Conservation (phyloP, 331 rosid species). For the Rosa hybrid region DNA sequence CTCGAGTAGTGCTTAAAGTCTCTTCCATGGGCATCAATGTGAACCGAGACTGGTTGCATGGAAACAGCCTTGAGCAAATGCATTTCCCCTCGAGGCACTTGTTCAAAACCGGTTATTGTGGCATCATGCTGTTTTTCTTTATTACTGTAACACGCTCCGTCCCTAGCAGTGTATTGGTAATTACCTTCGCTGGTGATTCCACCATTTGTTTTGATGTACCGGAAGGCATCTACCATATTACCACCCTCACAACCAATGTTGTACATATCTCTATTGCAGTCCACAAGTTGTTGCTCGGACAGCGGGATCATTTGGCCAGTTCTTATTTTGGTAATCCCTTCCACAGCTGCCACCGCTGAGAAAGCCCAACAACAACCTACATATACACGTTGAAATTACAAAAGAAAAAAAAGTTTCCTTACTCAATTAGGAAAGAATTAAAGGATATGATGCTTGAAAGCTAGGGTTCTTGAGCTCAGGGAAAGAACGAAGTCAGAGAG, state of each 20-base stretch:
- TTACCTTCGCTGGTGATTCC: neutral
- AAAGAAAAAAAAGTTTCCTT: neutral
- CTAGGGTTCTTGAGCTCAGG: too few relatives aligned
- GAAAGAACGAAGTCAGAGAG: too few relatives aligned
- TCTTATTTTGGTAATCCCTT: neutral
- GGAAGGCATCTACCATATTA: neutral
- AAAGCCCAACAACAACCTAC: neutral
- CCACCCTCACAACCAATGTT: neutral
- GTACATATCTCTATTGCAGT: neutral
- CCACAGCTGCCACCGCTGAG: neutral
- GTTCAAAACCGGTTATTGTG: constrained; percentile 7
- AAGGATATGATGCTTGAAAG: too few relatives aligned
- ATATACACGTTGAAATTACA: neutral
- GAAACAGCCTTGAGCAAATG: constrained; percentile 22
- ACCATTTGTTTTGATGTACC: neutral
- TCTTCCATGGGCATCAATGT: neutral
- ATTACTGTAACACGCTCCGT: neutral
- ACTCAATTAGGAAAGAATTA: too few relatives aligned
- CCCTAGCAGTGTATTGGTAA: neutral
- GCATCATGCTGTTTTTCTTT: neutral
- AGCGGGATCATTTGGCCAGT: neutral
- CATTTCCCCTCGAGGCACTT: constrained; percentile 24
- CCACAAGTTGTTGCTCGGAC: neutral
- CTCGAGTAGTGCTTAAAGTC: neutral
- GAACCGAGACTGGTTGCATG: constrained; percentile 31